Conservation (phyloP, 306 rosid genomes). For the Vicia sativa region DNA sequence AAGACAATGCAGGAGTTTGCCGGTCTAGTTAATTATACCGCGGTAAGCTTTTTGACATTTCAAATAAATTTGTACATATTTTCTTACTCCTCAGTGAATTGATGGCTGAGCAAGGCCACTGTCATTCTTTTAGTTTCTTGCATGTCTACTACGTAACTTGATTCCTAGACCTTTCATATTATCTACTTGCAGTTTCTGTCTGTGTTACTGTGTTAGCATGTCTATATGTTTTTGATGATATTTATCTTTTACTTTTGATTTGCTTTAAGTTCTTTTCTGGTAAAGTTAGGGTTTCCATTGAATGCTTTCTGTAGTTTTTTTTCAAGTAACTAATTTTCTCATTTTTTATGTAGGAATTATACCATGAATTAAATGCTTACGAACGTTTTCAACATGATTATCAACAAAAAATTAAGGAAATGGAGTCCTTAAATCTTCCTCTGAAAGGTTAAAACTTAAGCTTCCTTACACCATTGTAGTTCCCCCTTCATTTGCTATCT, state of each 20-base stretch:
- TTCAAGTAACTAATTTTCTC: constrained; percentile 36
- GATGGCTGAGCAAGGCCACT: constrained; percentile 32
- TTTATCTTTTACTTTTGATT: constrained; percentile 14
- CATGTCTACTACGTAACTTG: constrained; percentile 32
- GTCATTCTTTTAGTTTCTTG: constrained; percentile 34
- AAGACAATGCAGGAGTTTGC: constrained; percentile 73
- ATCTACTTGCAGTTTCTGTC: neutral
- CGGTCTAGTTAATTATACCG: constrained; percentile 65
- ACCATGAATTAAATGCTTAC: constrained; percentile 69
- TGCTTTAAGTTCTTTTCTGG: constrained; percentile 11
- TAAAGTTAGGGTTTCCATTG: constrained; percentile 19
- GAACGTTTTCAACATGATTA: constrained; percentile 92
- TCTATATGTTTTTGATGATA: constrained; percentile 13
- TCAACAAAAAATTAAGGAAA: constrained; percentile 68
- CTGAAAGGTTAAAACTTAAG: constrained; percentile 75
- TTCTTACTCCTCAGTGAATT: constrained; percentile 25
- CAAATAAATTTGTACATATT: constrained; percentile 15
- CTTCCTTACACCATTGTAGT: neutral
- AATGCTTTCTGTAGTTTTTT: constrained; percentile 3
- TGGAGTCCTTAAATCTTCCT: constrained; percentile 72
- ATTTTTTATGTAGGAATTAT: constrained; percentile 64
- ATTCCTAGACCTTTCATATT: constrained; percentile 6
- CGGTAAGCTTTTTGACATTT: constrained; percentile 61
- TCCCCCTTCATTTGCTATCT: neutral
- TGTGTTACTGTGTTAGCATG: constrained; percentile 1